Evolutionary conservation across 805 yeast genomes (phyloP), one percentile per base, ranked within the genome.

Genomic region (Kuraishia molischiana): DNA sequence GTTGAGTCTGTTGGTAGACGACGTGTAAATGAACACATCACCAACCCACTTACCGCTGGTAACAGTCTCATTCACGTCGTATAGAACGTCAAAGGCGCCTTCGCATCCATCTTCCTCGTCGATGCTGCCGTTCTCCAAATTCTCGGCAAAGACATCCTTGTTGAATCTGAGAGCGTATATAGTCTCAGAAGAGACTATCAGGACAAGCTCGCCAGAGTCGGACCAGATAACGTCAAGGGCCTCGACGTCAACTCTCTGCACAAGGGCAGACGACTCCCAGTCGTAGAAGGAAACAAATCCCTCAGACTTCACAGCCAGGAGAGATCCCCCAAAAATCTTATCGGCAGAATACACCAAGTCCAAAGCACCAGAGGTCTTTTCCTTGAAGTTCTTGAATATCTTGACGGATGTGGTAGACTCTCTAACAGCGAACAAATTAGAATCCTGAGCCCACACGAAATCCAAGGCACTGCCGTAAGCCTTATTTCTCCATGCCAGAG

Each of bases 401-500:
- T 76, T 74, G 31, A 92, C 81, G 19, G 71, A 61, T 40, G 80
- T 70, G 24, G 68, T 62, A 17, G 79, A 67, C 54, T 83, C 90
- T 46, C 89, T 74, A 35, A 86, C 73, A 29, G 96, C 98, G 61
- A 74, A 92, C 45, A 79, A 70, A 53, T 83, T 85, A 2, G 95
- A 77, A 60, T 90, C 97, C 38, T 82, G 78, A 43, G 94, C 87
- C 99, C 99, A 92, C 32, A 77, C 95, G 57, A 94, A 86, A 53
- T 87, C 97, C 39, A 77, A 63, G 17, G 95, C 96, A 40, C 75
- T 72, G 44, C 97, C 97, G 59, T 84, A 92, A 36, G 87, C 71
- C 64, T 87, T 92, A 53, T 90, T 87, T 66, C 98, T 78, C 98
- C 98, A 92, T 1, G 97, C 97, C 51, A 92, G 72, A 2, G 98